A percentile compares a stretch with the other conserved stretches of the same genome.
phyloP scores from a whole-genome alignment of 2,329 filamentous ascomycete genomes.

The Mycosphaerelloides madeirae region DNA sequence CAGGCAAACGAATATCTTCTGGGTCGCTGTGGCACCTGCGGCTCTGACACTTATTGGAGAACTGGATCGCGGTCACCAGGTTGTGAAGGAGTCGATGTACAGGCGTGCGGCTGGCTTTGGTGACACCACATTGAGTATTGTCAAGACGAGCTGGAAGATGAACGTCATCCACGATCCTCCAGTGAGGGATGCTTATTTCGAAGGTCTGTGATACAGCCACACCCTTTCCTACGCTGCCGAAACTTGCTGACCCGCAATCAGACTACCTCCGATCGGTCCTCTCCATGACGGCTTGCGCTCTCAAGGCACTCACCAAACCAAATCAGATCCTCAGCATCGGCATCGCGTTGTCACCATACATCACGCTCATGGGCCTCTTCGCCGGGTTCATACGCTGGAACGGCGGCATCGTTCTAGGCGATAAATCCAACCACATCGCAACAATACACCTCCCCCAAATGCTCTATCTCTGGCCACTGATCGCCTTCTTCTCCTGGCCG shows the following conservation, averaged over 20 bases:
- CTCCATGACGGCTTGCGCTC: conserved; percentile 59
- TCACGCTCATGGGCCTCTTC: conserved; percentile 64
- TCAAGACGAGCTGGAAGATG: conserved; percentile 36
- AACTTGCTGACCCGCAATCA: conserved; percentile 8
- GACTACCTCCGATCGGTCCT: conserved; percentile 41
- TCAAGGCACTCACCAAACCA: conserved; percentile 37
- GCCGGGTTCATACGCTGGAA: conserved; percentile 77
- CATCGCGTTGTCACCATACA: conserved; percentile 40
- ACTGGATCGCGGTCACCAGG: conserved; percentile 49
- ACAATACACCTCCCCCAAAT: conserved; percentile 87
- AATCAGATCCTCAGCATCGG: conserved; percentile 18
- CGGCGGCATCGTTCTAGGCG: conserved; percentile 84
- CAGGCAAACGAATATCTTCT: conserved; percentile 95
- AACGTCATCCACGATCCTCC: conserved; percentile 48
- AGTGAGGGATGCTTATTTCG: conserved; percentile 44
- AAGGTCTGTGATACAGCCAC: conserved; percentile 37
- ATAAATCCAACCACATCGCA: conserved; percentile 90
- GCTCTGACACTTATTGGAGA: conserved; percentile 45
- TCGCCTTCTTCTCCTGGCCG: conserved; percentile 83
- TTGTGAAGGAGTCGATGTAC: conserved; percentile 31
- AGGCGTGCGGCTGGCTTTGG: conserved; percentile 28
- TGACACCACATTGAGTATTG: conserved; percentile 24
- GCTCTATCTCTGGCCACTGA: conserved; percentile 90
- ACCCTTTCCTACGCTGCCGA: background rate
- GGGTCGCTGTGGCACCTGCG: conserved; percentile 76